These are phyloP conservation scores for Hibiscus trionum DNA, from an alignment of 345 rosid genomes.

Conservation along the genomic window DNA sequence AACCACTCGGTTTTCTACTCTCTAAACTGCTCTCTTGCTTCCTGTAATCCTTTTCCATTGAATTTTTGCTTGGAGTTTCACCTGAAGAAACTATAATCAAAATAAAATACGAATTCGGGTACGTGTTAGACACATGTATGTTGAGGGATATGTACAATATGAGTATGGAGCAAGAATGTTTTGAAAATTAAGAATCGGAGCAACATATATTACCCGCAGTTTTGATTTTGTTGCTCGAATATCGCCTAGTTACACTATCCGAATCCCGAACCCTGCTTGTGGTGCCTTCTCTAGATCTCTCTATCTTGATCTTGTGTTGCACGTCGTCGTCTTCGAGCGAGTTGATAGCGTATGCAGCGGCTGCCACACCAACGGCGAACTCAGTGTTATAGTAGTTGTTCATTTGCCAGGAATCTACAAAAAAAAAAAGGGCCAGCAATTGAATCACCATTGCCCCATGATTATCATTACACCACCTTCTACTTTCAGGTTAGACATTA, in stretches of 20 bases:
- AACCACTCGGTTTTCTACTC: conserved; percentile 15
- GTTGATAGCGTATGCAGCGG: conserved; percentile 4
- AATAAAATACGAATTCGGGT: no score
- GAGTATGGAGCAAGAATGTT: no score
- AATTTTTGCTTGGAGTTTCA: conserved; percentile 23
- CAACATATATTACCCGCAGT: not conserved
- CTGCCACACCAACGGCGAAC: conserved; percentile 4
- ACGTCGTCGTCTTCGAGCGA: not conserved
- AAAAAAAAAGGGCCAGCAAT: not conserved
- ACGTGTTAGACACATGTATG: not conserved
- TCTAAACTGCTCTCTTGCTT: conserved; percentile 11
- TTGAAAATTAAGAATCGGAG: no score
- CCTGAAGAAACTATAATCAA: conserved; percentile 15
- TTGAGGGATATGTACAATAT: not conserved
- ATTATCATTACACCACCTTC: not conserved
- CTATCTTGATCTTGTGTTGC: not conserved
- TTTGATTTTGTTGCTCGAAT: not conserved
- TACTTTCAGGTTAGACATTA: not conserved
- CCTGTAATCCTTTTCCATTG: conserved; percentile 7
- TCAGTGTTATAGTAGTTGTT: not conserved
- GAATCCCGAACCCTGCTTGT: not conserved
- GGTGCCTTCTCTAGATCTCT: not conserved
- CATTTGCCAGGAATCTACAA: conserved; percentile 5
- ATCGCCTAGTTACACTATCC: not conserved
- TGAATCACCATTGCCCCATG: not conserved